These are phyloP conservation scores for Delphinella strobiligena DNA, from an alignment of 2,329 filamentous ascomycete species.

Conservation along the genomic window DNA sequence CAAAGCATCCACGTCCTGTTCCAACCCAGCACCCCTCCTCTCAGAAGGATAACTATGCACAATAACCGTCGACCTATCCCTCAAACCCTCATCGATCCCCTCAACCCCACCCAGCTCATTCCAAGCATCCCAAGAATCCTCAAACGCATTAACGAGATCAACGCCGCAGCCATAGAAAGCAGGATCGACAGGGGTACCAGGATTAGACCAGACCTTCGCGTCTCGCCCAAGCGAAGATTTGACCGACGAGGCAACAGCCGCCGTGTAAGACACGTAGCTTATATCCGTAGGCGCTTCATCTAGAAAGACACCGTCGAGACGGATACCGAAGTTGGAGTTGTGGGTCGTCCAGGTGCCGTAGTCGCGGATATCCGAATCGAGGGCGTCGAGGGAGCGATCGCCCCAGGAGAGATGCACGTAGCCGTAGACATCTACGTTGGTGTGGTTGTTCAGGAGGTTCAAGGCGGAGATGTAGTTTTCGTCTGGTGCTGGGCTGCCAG, in stretches of 20 bases:
- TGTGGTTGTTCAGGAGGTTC: conserved; percentile 13
- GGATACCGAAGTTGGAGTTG: conserved; percentile 12
- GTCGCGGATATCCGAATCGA: conserved; percentile 11
- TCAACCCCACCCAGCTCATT: conserved; percentile 8
- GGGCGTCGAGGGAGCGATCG: conserved; percentile 12
- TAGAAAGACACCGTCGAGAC: conserved; percentile 18
- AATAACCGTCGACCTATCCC: conserved; percentile 12
- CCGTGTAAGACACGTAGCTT: conserved; percentile 13
- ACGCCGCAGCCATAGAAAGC: conserved; percentile 13
- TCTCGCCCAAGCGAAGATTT: conserved; percentile 8
- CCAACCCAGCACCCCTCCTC: no score
- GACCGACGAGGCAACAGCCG: conserved; percentile 8
- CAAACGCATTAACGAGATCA: conserved; percentile 16
- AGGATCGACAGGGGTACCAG: conserved; percentile 11
- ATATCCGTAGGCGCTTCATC: conserved; percentile 16
- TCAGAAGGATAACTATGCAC: conserved; percentile 12
- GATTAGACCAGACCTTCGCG: conserved; percentile 14
- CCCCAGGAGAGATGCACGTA: conserved; percentile 19
- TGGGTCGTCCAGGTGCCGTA: conserved; percentile 12
- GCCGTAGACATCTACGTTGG: conserved; percentile 17
- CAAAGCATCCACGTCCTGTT: no score
- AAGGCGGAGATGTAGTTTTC: conserved; percentile 15
- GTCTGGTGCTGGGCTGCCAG: conserved; percentile 12
- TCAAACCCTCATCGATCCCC: conserved; percentile 6
- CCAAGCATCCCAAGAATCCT: conserved; percentile 10